These are phyloP conservation scores for Datura wrightii DNA, from an alignment of 257 asterid species.

Conservation along the genomic window DNA sequence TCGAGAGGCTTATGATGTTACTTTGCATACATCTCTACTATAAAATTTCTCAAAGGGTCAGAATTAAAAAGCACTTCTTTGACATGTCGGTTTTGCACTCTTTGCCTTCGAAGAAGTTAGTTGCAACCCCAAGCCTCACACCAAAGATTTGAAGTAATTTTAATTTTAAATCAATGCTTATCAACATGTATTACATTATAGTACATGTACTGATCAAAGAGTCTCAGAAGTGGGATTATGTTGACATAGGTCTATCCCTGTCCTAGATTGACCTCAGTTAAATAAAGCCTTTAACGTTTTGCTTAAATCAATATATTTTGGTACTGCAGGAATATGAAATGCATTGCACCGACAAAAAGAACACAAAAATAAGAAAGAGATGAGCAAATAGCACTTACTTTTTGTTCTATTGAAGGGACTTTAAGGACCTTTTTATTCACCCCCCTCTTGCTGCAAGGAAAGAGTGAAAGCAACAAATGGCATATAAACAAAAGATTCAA, in stretches of 20 bases:
- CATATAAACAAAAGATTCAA: slow-evolving; percentile 18
- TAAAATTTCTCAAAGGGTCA: not conserved
- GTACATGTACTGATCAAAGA: not conserved
- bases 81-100: not conserved
- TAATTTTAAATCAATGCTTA: not conserved
- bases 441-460: slow-evolving; percentile 78
- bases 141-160: not conserved
- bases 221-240: not conserved
- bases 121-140: not conserved
- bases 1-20: slow-evolving; percentile 12
- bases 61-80: slow-evolving; percentile 9
- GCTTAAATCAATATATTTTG: not conserved
- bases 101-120: not conserved
- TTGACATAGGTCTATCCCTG: not conserved
- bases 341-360: not conserved
- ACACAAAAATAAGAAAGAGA: slow-evolving; percentile 10
- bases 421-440: slow-evolving; percentile 89
- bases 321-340: not conserved
- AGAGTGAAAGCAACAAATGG: slow-evolving; percentile 35
- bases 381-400: slow-evolving; percentile 46
- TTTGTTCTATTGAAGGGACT: slow-evolving; percentile 85
- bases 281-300: not conserved
- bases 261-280: not conserved
- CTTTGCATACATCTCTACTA: not conserved
- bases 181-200: not conserved